These are phyloP conservation scores for Candida pseudoviswanathii DNA, from an alignment of 1,139 yeast genomes.

Conservation along the genomic window DNA sequence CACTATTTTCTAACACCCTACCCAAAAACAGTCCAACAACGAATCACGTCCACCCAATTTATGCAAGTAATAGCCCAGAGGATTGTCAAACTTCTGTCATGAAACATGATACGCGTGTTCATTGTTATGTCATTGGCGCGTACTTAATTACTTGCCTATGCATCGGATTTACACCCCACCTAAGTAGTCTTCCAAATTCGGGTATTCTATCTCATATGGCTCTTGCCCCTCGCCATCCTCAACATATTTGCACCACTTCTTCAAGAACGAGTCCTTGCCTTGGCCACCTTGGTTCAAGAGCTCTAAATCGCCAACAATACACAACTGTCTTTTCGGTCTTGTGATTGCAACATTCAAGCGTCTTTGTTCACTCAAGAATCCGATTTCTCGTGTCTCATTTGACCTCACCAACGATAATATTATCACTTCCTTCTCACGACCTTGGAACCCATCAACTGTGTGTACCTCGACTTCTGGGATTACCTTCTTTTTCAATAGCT, in stretches of 20 bases:
- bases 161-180: neutral
- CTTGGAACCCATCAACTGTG: constrained; percentile 55
- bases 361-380: constrained; percentile 72
- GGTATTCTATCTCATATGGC: constrained; percentile 63
- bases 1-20: neutral
- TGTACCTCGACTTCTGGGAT: constrained; percentile 36
- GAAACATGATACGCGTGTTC: no score
- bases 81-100: neutral
- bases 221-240: constrained; percentile 32
- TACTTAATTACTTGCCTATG: no score
- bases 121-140: no score
- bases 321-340: constrained; percentile 82
- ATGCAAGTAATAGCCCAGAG: neutral
- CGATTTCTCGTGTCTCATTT: constrained; percentile 61
- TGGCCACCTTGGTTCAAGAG: constrained; percentile 43
- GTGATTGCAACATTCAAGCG: constrained; percentile 91
- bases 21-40: neutral
- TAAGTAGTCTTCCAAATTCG: constrained; percentile 40
- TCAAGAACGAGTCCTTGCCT: constrained; percentile 42
- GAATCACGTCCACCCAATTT: neutral
- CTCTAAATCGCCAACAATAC: constrained; percentile 86
- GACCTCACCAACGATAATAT: constrained; percentile 48
- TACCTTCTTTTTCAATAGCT: constrained; percentile 48
- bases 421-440: constrained; percentile 81
- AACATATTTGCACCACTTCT: constrained; percentile 71